These are phyloP conservation scores for Fragaria ananassa DNA, from an alignment of 306 rosid species.

Conservation along the genomic window DNA sequence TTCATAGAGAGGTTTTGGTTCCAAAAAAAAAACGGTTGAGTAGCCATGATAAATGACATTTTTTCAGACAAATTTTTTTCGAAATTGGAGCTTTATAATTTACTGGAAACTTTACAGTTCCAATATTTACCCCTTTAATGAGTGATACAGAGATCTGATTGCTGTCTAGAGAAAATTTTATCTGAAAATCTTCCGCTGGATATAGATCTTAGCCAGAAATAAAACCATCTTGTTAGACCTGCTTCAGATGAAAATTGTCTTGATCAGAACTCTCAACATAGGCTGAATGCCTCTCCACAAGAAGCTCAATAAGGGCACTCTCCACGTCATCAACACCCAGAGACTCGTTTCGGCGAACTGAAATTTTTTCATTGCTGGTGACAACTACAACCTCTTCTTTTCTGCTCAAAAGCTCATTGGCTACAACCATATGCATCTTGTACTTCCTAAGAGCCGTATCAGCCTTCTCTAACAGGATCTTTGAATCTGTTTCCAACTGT, in stretches of 20 bases:
- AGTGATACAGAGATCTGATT: background rate
- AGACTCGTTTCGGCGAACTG: constrained; percentile 48
- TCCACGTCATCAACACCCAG: constrained; percentile 59
- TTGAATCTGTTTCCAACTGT: constrained; percentile 88
- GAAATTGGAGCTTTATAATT: no score
- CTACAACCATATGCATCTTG: constrained; percentile 85
- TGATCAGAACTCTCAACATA: constrained; percentile 35
- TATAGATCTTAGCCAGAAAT: background rate
- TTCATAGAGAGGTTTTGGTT: no score
- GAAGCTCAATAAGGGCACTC: constrained; percentile 59
- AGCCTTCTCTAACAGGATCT: constrained; percentile 85
- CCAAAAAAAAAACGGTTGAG: no score
- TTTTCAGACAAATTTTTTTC: no score
- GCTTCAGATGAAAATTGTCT: background rate
- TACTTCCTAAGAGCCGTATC: constrained; percentile 65
- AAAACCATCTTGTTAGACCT: background rate
- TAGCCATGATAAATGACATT: no score
- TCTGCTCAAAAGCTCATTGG: constrained; percentile 82
- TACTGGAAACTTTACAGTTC: no score
- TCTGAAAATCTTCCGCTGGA: background rate
- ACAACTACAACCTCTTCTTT: constrained; percentile 83
- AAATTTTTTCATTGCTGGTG: constrained; percentile 45
- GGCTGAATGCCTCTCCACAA: constrained; percentile 58
- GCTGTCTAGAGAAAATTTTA: background rate
- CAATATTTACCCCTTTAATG: no score